Percentiles rank a stretch among this genome's conserved stretches.
These are phyloP conservation scores for Cordyceps fumosorosea DNA, from an alignment of 2,329 filamentous ascomycete genomes.

Conservation along the genomic window DNA sequence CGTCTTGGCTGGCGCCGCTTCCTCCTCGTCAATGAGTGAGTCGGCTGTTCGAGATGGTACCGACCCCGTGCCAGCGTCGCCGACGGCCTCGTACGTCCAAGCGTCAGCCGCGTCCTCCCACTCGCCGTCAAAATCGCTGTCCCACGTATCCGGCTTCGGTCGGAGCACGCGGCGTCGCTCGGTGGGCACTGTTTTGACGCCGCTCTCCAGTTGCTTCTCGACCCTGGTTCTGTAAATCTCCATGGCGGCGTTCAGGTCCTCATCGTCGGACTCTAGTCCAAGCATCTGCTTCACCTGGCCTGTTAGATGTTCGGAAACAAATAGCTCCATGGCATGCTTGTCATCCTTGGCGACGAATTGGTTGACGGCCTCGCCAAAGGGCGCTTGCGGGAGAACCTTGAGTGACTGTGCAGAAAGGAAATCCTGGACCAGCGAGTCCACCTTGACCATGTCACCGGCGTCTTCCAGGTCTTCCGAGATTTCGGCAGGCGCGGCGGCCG, in stretches of 20 bases:
- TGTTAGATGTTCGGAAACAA: conserved; percentile 65
- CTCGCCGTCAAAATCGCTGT: conserved; percentile 78
- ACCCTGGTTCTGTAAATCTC: conserved; percentile 62
- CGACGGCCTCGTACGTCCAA: conserved; percentile 28
- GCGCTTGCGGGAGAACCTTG: conserved; percentile 86
- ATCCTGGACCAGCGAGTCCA: conserved; percentile 82
- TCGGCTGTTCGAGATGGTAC: conserved; percentile 19
- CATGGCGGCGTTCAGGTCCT: conserved; percentile 66
- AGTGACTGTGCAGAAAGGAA: conserved; percentile 82
- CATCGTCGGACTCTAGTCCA: conserved; percentile 55
- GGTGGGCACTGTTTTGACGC: conserved; percentile 36
- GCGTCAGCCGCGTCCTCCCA: conserved; percentile 76
- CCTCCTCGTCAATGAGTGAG: conserved; percentile 36
- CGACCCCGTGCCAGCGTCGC: conserved; percentile 12
- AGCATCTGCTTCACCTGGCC: conserved; percentile 66
- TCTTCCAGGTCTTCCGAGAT: conserved; percentile 48
- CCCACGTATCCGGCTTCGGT: conserved; percentile 74
- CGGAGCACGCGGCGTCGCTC: conserved; percentile 48
- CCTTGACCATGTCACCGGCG: conserved; percentile 64
- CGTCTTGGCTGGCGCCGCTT: conserved; percentile 31
- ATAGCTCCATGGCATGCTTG: conserved; percentile 81
- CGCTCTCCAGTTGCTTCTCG: conserved; percentile 64
- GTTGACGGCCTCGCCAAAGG: conserved; percentile 85
- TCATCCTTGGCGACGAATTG: conserved; percentile 95
- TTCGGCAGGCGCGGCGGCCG: conserved; percentile 53